Conservation (phyloP, 2,329 filamentous ascomycete species). For the Pseudonectria buxi region DNA sequence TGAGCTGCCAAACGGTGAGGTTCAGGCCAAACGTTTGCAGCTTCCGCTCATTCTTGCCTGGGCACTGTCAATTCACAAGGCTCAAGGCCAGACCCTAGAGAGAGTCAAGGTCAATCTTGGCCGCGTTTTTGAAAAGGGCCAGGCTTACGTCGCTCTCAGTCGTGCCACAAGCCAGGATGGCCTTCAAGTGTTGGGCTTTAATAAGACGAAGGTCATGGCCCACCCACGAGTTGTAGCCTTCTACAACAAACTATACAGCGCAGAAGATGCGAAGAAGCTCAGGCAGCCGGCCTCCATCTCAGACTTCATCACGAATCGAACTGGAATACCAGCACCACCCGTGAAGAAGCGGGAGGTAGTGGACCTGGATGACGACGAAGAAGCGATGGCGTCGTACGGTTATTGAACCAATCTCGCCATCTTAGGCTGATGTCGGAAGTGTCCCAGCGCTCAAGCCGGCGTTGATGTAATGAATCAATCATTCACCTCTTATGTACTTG, state of each 20-base stretch:
- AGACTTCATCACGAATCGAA: slow-evolving; percentile 33
- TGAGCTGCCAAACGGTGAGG: slow-evolving; percentile 88
- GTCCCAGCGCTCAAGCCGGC: too few relatives aligned
- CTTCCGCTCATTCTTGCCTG: slow-evolving; percentile 89
- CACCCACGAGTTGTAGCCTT: slow-evolving; percentile 81
- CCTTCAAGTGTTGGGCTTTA: slow-evolving; percentile 81
- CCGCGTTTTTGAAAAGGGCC: slow-evolving; percentile 91
- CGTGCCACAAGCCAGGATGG: slow-evolving; percentile 84
- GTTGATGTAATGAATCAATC: too few relatives aligned
- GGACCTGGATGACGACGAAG: slow-evolving; percentile 44
- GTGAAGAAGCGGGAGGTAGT: slow-evolving; percentile 17
- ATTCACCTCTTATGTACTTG: too few relatives aligned
- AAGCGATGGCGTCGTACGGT: slow-evolving; percentile 40
- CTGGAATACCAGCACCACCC: slow-evolving; percentile 15
- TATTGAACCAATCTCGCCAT: slow-evolving; percentile 18
- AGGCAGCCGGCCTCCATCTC: slow-evolving; percentile 28
- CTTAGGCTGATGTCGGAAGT: not conserved
- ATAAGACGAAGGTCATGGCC: slow-evolving; percentile 87
- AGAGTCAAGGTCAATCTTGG: slow-evolving; percentile 91
- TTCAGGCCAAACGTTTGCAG: slow-evolving; percentile 79
- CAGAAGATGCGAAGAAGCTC: slow-evolving; percentile 48
- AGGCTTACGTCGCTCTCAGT: slow-evolving; percentile 94
- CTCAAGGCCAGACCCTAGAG: slow-evolving; percentile 89
- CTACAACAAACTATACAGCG: slow-evolving; percentile 74
- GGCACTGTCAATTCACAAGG: slow-evolving; percentile 97